Percentiles rank a stretch among this genome's conserved stretches.
Evolutionary conservation across 441 rosid species (phyloP).

Genomic region (Erodium moschatum): DNA sequence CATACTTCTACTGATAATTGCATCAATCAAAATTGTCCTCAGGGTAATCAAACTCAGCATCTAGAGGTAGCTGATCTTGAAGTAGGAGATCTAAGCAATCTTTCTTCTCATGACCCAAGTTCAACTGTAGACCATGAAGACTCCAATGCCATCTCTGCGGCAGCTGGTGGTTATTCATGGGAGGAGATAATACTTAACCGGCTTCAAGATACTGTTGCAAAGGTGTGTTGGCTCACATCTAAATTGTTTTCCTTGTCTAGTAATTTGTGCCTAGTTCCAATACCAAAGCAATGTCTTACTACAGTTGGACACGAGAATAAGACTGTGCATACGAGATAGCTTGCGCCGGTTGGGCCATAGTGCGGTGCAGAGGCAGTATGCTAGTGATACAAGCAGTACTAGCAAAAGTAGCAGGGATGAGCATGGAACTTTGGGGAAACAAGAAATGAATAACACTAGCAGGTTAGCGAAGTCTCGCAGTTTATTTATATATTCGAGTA

Average conservation of each 20-base stretch:
- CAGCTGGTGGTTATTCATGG: constrained; percentile 37
- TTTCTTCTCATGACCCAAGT: constrained; percentile 47
- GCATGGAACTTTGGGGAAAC: constrained; percentile 33
- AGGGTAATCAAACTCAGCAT: constrained; percentile 39
- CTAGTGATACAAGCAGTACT: constrained; percentile 46
- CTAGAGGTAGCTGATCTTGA: constrained; percentile 39
- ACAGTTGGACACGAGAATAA: constrained; percentile 68
- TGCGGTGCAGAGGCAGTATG: constrained; percentile 60
- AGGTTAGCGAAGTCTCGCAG: constrained; percentile 39
- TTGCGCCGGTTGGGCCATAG: constrained; percentile 89
- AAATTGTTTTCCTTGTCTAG: constrained; percentile 24
- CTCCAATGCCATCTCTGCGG: constrained; percentile 38
- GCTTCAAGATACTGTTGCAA: constrained; percentile 67
- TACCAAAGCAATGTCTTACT: constrained; percentile 24
- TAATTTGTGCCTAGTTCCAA: constrained; percentile 21
- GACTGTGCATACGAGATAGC: constrained; percentile 88
- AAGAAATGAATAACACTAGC: constrained; percentile 30
- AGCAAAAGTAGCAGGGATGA: constrained; percentile 46
- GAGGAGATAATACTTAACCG: constrained; percentile 47
- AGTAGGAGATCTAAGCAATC: constrained; percentile 34
- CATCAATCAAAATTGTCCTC: constrained; percentile 31
- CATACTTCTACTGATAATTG: constrained; percentile 37
- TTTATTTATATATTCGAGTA: not conserved
- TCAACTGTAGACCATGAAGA: constrained; percentile 52
- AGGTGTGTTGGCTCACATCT: constrained; percentile 39